Percentiles rank a stretch among this genome's conserved stretches.
Evolutionary conservation across 2,329 filamentous ascomycete genomes (phyloP).

Genomic region (Tolypocladium pustulatum): DNA sequence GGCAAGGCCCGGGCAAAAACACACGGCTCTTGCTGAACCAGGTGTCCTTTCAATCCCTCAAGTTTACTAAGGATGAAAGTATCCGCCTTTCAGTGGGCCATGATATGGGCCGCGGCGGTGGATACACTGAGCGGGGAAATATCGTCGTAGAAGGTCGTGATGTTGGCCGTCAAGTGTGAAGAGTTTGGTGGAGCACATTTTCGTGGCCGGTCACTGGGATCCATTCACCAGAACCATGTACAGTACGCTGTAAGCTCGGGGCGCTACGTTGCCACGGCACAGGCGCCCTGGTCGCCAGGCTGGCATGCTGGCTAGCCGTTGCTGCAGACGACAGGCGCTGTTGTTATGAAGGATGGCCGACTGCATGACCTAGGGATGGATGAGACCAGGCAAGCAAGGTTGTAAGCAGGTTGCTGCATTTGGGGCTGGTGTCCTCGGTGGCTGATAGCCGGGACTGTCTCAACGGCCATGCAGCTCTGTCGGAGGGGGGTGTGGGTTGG

Average conservation of each 20-base stretch:
- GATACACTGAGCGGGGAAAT: neutral
- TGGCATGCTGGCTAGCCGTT: neutral
- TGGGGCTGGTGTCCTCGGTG: neutral
- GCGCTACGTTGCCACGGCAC: neutral
- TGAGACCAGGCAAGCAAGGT: neutral
- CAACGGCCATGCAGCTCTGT: constrained; percentile 4
- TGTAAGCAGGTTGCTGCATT: neutral
- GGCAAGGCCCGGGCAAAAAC: neutral
- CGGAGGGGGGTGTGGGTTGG: neutral
- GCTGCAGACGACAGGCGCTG: neutral
- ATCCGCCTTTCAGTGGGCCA: neutral
- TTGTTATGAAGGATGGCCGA: neutral
- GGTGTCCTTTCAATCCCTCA: neutral
- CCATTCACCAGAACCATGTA: neutral
- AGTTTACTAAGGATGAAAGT: neutral
- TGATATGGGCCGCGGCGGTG: neutral
- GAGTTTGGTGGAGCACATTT: neutral
- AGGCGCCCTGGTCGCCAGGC: neutral
- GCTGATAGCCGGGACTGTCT: constrained; percentile 3
- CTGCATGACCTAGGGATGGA: neutral
- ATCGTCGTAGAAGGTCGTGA: neutral
- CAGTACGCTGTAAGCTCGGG: too few relatives aligned
- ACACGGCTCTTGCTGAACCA: neutral
- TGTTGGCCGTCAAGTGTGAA: neutral
- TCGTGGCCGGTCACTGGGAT: too few relatives aligned